phyloP scores from a whole-genome alignment of 164 flowering plant species.

The Litsea cubeba region DNA sequence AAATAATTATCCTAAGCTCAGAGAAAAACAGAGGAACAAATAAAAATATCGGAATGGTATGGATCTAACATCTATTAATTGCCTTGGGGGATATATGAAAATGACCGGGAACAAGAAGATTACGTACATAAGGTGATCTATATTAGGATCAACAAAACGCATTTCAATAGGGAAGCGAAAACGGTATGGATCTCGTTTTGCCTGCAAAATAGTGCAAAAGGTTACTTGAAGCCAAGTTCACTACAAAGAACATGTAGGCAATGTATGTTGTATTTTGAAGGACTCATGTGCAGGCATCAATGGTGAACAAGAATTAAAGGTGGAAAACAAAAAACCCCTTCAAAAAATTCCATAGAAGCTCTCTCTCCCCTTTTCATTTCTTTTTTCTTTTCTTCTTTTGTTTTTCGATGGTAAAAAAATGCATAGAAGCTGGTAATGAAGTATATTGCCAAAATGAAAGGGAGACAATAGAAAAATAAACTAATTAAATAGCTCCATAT shows the following conservation, averaged over 20 bases:
- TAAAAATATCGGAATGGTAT: neutral
- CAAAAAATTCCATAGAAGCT: too few relatives aligned
- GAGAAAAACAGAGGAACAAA: neutral
- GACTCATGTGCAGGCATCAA: neutral
- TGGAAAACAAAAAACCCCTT: too few relatives aligned
- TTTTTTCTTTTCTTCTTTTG: too few relatives aligned
- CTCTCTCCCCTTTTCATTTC: too few relatives aligned
- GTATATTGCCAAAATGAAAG: too few relatives aligned
- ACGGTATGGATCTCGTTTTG: slow-evolving; percentile 92
- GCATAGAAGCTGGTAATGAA: too few relatives aligned
- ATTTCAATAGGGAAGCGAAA: slow-evolving; percentile 93
- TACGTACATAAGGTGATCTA: slow-evolving; percentile 90
- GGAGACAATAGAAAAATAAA: too few relatives aligned
- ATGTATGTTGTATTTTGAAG: neutral
- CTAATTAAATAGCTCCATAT: too few relatives aligned
- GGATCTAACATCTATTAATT: neutral
- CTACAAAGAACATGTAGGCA: neutral
- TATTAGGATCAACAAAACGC: slow-evolving; percentile 92
- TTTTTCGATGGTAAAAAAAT: too few relatives aligned
- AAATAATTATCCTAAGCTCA: neutral
- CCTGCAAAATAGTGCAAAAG: slow-evolving; percentile 53
- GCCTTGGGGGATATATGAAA: neutral
- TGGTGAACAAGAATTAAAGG: too few relatives aligned
- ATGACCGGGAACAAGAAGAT: neutral
- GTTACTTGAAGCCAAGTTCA: neutral